Percentiles rank a stretch among this genome's conserved stretches.
These are phyloP conservation scores for Lonicera japonica DNA, from an alignment of 129 eudicot genomes.

Conservation along the genomic window DNA sequence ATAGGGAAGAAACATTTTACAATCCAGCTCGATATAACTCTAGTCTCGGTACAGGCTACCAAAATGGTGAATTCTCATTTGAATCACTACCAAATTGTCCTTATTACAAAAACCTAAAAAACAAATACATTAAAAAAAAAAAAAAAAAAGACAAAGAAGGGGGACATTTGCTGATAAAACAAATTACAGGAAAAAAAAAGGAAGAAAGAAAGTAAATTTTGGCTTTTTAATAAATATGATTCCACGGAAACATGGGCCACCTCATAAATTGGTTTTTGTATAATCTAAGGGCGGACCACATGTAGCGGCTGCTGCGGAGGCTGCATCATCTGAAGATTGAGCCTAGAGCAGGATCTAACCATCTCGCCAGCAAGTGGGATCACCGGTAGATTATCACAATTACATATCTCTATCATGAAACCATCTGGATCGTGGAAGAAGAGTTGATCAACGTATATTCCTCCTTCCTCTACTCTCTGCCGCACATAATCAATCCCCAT, in stretches of 20 bases:
- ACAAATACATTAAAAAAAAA: not conserved
- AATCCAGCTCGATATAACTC: too few species aligned
- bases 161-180: too few species aligned
- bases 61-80: too few species aligned
- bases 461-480: constrained; percentile 81
- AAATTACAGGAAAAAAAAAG: not conserved
- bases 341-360: constrained; percentile 68
- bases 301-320: constrained; percentile 36
- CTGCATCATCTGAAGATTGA: constrained; percentile 42
- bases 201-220: not conserved
- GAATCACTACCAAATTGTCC: not conserved
- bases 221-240: not conserved
- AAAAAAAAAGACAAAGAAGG: not conserved
- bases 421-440: constrained; percentile 98
- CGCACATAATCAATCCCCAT: constrained; percentile 64
- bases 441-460: constrained; percentile 72
- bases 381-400: constrained; percentile 83
- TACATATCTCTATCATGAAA: constrained; percentile 89
- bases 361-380: constrained; percentile 76
- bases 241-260: too few species aligned
- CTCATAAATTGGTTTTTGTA: too few species aligned
- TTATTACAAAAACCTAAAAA: not conserved
- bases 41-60: not conserved
- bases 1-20: too few species aligned
- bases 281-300: constrained; percentile 15